Evolutionary conservation across 805 yeast species (phyloP).

Genomic region (Saturnispora quitensis): DNA sequence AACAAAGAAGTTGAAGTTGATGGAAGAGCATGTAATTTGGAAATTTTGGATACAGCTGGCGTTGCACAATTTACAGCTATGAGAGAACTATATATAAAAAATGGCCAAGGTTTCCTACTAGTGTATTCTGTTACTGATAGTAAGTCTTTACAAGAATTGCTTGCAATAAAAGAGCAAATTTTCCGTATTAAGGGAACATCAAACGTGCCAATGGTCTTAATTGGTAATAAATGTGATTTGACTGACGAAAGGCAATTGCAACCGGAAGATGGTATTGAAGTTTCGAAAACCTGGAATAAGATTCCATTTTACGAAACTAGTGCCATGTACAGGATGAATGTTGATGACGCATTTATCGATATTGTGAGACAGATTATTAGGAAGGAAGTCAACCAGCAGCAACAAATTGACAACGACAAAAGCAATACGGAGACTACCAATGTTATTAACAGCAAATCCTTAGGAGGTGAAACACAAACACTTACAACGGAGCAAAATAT

Average conservation of each 20-base stretch:
- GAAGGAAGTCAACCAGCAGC: slow-evolving; percentile 40
- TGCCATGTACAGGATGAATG: slow-evolving; percentile 84
- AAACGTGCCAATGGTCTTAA: slow-evolving; percentile 79
- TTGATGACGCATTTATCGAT: slow-evolving; percentile 83
- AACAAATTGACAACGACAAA: slow-evolving; percentile 8
- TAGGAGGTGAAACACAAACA: not conserved
- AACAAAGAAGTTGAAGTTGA: slow-evolving; percentile 82
- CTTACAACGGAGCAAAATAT: not conserved
- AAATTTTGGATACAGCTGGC: slow-evolving; percentile 60
- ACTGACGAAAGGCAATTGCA: slow-evolving; percentile 63
- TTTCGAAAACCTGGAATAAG: slow-evolving; percentile 78
- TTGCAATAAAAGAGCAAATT: slow-evolving; percentile 76
- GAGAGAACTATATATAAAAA: slow-evolving; percentile 81
- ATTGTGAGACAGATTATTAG: slow-evolving; percentile 84
- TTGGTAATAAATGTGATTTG: slow-evolving; percentile 88
- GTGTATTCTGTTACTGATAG: slow-evolving; percentile 55
- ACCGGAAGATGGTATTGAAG: slow-evolving; percentile 74
- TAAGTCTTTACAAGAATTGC: slow-evolving; percentile 63
- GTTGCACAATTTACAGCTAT: slow-evolving; percentile 89
- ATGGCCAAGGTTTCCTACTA: slow-evolving; percentile 66
- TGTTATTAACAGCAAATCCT: not conserved
- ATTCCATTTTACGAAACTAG: slow-evolving; percentile 91
- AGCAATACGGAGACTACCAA: not conserved
- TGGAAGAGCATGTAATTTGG: slow-evolving; percentile 78
- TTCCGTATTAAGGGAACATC: slow-evolving; percentile 68